These are phyloP conservation scores for Knufia petricola DNA, from an alignment of 2,329 filamentous ascomycete species.

Conservation along the genomic window DNA sequence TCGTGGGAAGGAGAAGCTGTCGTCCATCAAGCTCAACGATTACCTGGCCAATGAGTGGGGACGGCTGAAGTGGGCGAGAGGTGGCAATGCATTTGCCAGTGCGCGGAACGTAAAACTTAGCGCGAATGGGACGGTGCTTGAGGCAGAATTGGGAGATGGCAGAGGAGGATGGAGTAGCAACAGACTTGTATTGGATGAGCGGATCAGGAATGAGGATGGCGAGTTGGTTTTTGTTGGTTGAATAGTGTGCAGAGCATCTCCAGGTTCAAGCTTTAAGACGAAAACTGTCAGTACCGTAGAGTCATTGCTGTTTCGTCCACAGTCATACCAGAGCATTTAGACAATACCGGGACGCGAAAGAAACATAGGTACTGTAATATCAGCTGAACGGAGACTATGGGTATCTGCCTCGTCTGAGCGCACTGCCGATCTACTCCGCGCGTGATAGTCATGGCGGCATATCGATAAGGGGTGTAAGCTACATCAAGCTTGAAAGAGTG, in stretches of 20 bases:
- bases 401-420: no score
- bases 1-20: conserved; percentile 27
- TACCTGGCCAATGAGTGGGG: conserved; percentile 32
- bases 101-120: conserved; percentile 22
- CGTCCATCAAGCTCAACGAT: conserved; percentile 29
- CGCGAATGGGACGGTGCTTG: conserved; percentile 16
- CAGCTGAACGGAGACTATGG: no score
- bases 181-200: conserved; percentile 30
- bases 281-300: no score
- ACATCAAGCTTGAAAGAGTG: no score
- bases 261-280: no score
- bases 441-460: no score
- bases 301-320: no score
- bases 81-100: conserved; percentile 30
- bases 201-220: conserved; percentile 32
- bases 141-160: conserved; percentile 20
- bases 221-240: conserved; percentile 23
- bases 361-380: no score
- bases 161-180: conserved; percentile 20
- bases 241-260: neutral
- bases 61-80: conserved; percentile 27
- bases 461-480: no score
- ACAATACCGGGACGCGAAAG: no score
- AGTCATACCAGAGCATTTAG: no score
- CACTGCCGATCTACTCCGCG: no score